phyloP scores from a whole-genome alignment of 1,139 yeast genomes.

The Geotrichum histeridarum region DNA sequence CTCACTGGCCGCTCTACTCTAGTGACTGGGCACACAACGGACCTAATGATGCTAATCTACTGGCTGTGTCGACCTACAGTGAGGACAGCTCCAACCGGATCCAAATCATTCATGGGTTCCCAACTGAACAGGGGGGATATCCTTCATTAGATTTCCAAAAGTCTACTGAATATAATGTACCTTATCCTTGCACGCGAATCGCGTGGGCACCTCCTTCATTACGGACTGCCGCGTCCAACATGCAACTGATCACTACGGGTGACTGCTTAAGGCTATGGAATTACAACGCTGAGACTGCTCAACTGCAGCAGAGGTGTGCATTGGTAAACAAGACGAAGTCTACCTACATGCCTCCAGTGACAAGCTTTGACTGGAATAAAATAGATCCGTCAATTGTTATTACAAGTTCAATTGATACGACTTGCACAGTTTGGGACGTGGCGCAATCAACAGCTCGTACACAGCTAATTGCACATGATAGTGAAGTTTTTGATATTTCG shows the following conservation, averaged over 20 bases:
- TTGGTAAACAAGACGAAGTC: constrained; percentile 41
- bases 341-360: constrained; percentile 51
- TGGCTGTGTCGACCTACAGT: constrained; percentile 64
- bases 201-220: constrained; percentile 61
- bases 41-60: constrained; percentile 43
- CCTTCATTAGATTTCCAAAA: constrained; percentile 26
- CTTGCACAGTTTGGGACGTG: constrained; percentile 95
- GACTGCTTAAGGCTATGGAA: constrained; percentile 69
- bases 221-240: constrained; percentile 16
- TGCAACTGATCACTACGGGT: constrained; percentile 60
- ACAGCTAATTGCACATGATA: constrained; percentile 92
- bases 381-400: constrained; percentile 66
- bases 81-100: constrained; percentile 46
- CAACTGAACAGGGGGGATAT: constrained; percentile 22
- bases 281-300: constrained; percentile 40
- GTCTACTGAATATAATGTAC: constrained; percentile 51
- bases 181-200: constrained; percentile 63
- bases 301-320: constrained; percentile 41
- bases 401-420: constrained; percentile 88
- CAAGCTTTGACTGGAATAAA: constrained; percentile 90
- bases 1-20: constrained; percentile 60
- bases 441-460: constrained; percentile 75
- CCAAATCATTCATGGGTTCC: constrained; percentile 29
- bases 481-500: constrained; percentile 89
- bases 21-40: constrained; percentile 57